These are phyloP conservation scores for Crucibulum parvulum DNA, from an alignment of 1,284 basidiomycete species.

Conservation along the genomic window DNA sequence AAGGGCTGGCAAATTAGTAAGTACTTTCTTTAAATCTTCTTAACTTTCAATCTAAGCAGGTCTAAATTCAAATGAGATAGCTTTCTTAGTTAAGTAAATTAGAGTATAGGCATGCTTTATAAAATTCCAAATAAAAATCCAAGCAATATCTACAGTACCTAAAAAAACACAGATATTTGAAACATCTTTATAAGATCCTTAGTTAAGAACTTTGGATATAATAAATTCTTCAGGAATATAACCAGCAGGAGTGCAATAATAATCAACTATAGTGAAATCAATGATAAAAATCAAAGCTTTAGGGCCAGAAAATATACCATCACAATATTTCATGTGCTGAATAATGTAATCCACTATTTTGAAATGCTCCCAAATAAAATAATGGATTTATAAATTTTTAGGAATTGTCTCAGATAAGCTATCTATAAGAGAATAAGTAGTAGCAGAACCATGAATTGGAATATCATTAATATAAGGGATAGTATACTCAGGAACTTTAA, in stretches of 20 bases:
- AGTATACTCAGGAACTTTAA: conserved; percentile 35
- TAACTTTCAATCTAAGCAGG: no score
- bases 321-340: conserved; percentile 18
- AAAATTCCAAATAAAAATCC: conserved; percentile 27
- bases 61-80: no score
- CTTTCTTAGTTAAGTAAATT: no score
- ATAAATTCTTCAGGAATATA: conserved; percentile 11
- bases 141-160: conserved; percentile 19
- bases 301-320: conserved; percentile 19
- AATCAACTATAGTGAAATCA: conserved; percentile 18
- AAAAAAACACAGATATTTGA: conserved; percentile 16
- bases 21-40: no score
- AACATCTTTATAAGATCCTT: conserved; percentile 8
- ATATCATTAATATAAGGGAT: conserved; percentile 40
- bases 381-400: conserved; percentile 34
- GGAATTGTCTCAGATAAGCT: conserved; percentile 29
- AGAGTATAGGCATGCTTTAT: conserved; percentile 26
- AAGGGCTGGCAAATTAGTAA: no score
- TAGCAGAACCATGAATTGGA: conserved; percentile 32
- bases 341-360: conserved; percentile 30
- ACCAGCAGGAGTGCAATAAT: conserved; percentile 22
- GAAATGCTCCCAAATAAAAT: conserved; percentile 43
- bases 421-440: conserved; percentile 24
- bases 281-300: conserved; percentile 26
- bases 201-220: conserved; percentile 9